A percentile compares a stretch with the other conserved stretches of the same genome.
These are phyloP conservation scores for Tolypocladium cylindrosporum DNA, from an alignment of 2,329 filamentous ascomycete species.

Conservation along the genomic window DNA sequence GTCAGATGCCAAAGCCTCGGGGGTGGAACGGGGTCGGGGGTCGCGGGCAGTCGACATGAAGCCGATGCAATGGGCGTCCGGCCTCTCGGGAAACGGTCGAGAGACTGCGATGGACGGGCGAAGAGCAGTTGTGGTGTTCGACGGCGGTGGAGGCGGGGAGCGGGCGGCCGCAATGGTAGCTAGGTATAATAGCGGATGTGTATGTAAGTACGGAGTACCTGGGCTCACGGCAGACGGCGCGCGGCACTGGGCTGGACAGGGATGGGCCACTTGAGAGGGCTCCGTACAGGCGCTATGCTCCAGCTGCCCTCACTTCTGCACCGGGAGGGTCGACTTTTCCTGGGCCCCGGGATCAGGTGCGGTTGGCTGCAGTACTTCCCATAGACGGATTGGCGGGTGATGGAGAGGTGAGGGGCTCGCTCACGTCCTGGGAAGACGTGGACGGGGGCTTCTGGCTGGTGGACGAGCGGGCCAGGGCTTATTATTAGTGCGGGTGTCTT, in stretches of 20 bases:
- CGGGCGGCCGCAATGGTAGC: not conserved
- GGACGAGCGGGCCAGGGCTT: not conserved
- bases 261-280: not conserved
- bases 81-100: not conserved
- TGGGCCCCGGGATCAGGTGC: not conserved
- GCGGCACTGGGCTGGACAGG: not conserved
- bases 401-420: not conserved
- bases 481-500: not conserved
- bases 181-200: not conserved
- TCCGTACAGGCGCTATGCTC: not conserved
- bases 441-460: not conserved
- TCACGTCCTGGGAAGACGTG: not conserved
- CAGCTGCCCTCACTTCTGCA: not conserved
- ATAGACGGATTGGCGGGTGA: not conserved
- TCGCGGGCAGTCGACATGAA: constrained; percentile 17
- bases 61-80: constrained; percentile 9
- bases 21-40: not conserved
- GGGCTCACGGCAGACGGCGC: not conserved
- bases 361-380: not conserved
- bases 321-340: not conserved
- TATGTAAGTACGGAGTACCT: not conserved
- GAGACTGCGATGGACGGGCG: not conserved
- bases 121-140: not conserved
- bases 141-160: not conserved
- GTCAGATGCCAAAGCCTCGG: not conserved